Base-by-base conservation (phyloP, 139 green algal genomes). In the Haematococcus lacustris region DNA sequence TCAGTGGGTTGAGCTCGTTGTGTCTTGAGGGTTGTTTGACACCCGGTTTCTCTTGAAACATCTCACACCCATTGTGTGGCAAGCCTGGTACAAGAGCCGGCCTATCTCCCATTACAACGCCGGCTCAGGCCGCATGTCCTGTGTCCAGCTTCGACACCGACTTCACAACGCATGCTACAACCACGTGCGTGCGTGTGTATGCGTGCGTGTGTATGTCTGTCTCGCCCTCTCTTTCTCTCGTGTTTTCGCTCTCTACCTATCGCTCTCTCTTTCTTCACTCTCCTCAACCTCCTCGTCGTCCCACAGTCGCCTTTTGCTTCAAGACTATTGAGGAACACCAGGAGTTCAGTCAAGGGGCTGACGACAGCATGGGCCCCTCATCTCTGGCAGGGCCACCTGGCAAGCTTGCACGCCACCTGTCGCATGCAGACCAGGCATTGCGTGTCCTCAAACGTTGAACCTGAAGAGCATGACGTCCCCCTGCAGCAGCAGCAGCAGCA, bases 401-500 rank as follows among this genome's bases (percentile, higher is more conserved):
- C 21, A n/a, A 21, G 13, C 21, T 57, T 57, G 17, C 21, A 57
- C 47, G 13, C 47, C 13, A 21, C 13, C 47, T 21, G 21, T 57
- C 47, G n/a, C n/a, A 57, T 57, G 17, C 21, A n/a, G 47, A n/a
- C 17, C 47, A n/a, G 13, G 21, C 47, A n/a, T 57, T 13, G 47
- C 13, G 21, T 68, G 62, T 5, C 40, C 62, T 69, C n/a, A 80
- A n/a, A 85, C 80, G 51, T 83, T 84, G 73, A 85, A 88, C 5
- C 87, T 69, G 83, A 97, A 98, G 2, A 92, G 74, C 83, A 98
- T 85, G 25, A 99, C 86, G 77, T 98, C 95, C 0, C 94, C 93
- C 71, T 92, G 63, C 63, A 69, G 21, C 6, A 7, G 39, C 60
- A 67, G 3, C 23, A 35, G 23, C 25, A 40, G 35, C 86, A 51